Evolutionary conservation across 1,284 basidiomycete species (phyloP).

Genomic region (Cutaneotrichosporon cavernicola): DNA sequence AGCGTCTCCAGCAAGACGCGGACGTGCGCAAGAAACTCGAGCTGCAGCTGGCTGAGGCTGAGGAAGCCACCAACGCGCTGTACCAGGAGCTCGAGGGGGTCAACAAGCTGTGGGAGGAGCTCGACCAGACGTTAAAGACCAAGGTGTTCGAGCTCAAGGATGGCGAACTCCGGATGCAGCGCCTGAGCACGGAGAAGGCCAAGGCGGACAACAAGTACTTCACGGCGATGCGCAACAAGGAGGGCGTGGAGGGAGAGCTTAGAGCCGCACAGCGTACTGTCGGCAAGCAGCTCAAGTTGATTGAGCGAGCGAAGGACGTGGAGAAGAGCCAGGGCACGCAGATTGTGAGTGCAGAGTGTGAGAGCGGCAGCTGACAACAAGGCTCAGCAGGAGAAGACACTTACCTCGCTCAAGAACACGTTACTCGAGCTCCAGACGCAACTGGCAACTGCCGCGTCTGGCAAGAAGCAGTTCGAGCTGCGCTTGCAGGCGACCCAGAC

Average conservation of each 20-base stretch:
- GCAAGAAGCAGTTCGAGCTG: constrained; percentile 43
- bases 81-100: constrained; percentile 84
- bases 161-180: constrained; percentile 72
- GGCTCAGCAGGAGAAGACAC: constrained; percentile 58
- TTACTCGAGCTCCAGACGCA: constrained; percentile 53
- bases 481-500: constrained; percentile 46
- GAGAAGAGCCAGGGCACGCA: constrained; percentile 64
- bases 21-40: constrained; percentile 62
- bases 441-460: constrained; percentile 53
- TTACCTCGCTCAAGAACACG: constrained; percentile 55
- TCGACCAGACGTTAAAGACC: constrained; percentile 76
- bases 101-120: constrained; percentile 80
- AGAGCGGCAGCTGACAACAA: constrained; percentile 35
- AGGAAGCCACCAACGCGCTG: constrained; percentile 64
- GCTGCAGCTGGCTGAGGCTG: constrained; percentile 53
- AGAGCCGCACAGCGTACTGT: constrained; percentile 65
- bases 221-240: constrained; percentile 83
- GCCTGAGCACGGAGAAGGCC: constrained; percentile 70
- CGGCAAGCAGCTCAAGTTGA: constrained; percentile 74
- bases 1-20: constrained; percentile 64
- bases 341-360: constrained; percentile 56
- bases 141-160: constrained; percentile 78
- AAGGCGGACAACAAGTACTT: constrained; percentile 96
- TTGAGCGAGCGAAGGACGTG: constrained; percentile 68
- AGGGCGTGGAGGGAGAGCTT: constrained; percentile 73